phyloP scores from a whole-genome alignment of 371 early-diverging fungal genomes.

The Batkoa obscura region DNA sequence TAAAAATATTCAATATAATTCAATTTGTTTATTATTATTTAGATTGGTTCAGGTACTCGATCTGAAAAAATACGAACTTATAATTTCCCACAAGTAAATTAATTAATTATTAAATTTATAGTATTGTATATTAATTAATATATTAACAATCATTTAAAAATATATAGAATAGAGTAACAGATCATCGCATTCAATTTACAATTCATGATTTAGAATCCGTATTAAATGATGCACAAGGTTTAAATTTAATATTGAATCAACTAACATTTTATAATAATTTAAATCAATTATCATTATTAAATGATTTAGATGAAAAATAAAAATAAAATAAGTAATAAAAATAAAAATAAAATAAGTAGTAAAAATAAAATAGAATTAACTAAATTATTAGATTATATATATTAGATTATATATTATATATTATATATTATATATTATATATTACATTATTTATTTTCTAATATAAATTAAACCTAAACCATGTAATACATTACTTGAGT shows the following conservation, averaged over 20 bases:
- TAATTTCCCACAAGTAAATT: slow-evolving; percentile 45
- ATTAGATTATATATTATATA: too few relatives aligned
- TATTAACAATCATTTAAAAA: not conserved
- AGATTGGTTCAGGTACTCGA: slow-evolving; percentile 45
- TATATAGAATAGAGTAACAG: slow-evolving; percentile 53
- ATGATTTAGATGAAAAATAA: too few relatives aligned
- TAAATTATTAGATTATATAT: too few relatives aligned
- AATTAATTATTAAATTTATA: not conserved
- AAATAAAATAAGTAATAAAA: too few relatives aligned
- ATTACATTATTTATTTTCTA: too few relatives aligned
- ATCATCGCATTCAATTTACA: slow-evolving; percentile 62
- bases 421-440: too few relatives aligned
- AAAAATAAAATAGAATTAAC: too few relatives aligned
- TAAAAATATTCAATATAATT: not conserved
- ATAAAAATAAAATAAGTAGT: too few relatives aligned
- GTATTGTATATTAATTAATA: not conserved
- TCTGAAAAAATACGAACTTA: slow-evolving; percentile 78
- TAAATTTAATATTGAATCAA: not conserved
- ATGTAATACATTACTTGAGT: too few relatives aligned
- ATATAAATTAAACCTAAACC: too few relatives aligned
- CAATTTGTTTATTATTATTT: not conserved
- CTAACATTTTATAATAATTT: too few relatives aligned
- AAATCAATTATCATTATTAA: too few relatives aligned
- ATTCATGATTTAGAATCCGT: slow-evolving; percentile 47
- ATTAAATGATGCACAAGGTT: slow-evolving; percentile 23